Conservation (phyloP, 148 eudicot genomes). For the Fagopyrum esculentum region DNA sequence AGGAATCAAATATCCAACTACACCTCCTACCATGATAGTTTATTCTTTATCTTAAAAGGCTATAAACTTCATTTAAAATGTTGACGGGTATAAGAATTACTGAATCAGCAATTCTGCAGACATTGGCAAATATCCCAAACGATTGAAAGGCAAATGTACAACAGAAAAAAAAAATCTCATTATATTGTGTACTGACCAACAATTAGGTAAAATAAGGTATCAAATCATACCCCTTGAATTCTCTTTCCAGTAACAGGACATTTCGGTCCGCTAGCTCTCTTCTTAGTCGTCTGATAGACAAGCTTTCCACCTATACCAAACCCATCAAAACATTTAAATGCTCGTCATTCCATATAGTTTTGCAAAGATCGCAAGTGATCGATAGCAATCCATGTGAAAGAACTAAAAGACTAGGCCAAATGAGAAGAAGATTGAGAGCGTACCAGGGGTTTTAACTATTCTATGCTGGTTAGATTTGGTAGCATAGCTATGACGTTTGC, state of each 20-base stretch:
- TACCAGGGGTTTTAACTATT: conserved; percentile 15
- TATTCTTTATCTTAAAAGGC: too few species aligned
- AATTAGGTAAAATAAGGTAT: background rate
- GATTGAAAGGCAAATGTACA: background rate
- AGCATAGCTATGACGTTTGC: conserved; percentile 15
- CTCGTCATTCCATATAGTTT: background rate
- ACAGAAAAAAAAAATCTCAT: background rate
- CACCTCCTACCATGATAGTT: too few species aligned
- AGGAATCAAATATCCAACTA: too few species aligned
- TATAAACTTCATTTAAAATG: too few species aligned
- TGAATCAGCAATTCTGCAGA: background rate
- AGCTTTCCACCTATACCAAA: conserved; percentile 39
- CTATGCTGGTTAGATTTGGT: conserved; percentile 18
- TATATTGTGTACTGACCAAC: background rate
- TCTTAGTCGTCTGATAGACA: conserved; percentile 67
- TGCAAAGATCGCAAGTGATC: background rate
- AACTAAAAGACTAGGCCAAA: background rate
- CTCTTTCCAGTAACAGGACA: conserved; percentile 81
- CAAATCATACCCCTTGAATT: conserved; percentile 63
- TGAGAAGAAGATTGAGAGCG: background rate
- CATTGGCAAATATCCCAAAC: background rate
- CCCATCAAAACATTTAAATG: background rate
- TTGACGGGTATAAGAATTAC: too few species aligned
- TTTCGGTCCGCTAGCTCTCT: conserved; percentile 80
- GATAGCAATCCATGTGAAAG: background rate